Conservation (phyloP, 2,329 filamentous ascomycete species). For the Botrytis deweyae region DNA sequence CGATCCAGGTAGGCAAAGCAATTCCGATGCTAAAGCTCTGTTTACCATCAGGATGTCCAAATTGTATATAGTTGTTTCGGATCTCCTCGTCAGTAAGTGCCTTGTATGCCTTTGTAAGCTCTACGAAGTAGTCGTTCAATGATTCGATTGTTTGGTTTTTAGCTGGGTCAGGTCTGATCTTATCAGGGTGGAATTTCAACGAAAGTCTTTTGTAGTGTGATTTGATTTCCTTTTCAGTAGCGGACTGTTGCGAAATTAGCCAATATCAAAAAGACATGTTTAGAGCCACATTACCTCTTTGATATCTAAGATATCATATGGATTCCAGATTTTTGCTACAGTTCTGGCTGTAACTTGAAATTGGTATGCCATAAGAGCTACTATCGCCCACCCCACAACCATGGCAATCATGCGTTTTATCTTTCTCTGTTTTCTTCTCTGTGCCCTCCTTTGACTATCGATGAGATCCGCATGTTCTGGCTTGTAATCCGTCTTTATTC, state of each 20-base stretch:
- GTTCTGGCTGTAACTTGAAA: conserved; percentile 75
- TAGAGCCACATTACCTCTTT: conserved; percentile 58
- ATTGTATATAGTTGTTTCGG: conserved; percentile 94
- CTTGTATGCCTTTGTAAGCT: conserved; percentile 97
- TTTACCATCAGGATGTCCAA: conserved; percentile 95
- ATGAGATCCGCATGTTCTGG: conserved; percentile 83
- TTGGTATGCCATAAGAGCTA: conserved; percentile 89
- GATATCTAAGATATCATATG: conserved; percentile 89
- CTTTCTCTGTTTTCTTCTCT: conserved; percentile 86
- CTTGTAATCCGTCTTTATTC: conserved; percentile 78
- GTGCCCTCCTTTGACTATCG: conserved; percentile 75
- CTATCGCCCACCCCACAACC: conserved; percentile 74
- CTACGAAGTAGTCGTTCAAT: conserved; percentile 86
- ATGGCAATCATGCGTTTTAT: conserved; percentile 80
- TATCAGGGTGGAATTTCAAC: conserved; percentile 88
- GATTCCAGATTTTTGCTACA: conserved; percentile 84
- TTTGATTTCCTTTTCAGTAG: conserved; percentile 88
- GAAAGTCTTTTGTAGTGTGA: conserved; percentile 85
- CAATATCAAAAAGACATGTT: neutral
- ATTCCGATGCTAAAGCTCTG: conserved; percentile 98
- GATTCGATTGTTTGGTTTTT: conserved; percentile 87
- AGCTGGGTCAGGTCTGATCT: conserved; percentile 74
- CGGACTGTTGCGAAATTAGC: conserved; percentile 54
- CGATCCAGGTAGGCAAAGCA: conserved; percentile 86
- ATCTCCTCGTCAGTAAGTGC: conserved; percentile 95